phyloP scores from a whole-genome alignment of 2,329 filamentous ascomycete species.

The Colletotrichum godetiae region DNA sequence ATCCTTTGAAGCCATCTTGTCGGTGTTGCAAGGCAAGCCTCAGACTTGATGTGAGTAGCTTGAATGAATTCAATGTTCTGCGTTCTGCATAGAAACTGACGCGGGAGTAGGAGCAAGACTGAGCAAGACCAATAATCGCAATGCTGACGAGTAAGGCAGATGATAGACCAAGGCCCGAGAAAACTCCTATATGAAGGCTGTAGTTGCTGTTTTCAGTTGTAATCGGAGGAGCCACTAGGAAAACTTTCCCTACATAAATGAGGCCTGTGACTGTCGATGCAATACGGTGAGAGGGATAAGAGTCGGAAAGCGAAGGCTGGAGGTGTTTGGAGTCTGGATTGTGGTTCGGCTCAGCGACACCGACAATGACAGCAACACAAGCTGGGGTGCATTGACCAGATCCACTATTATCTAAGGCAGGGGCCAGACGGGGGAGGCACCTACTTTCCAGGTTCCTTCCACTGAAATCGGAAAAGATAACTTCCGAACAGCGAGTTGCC shows the following conservation, averaged over 20 bases:
- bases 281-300: neutral
- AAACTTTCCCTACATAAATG: neutral
- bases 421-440: neutral
- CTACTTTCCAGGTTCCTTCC: neutral
- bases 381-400: neutral
- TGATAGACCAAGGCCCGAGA: neutral
- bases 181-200: neutral
- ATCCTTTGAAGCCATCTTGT: conserved; percentile 61
- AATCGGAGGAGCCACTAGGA: neutral
- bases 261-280: neutral
- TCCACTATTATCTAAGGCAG: neutral
- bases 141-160: neutral
- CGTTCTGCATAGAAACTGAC: neutral
- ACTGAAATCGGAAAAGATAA: neutral
- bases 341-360: neutral
- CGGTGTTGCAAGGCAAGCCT: neutral
- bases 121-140: neutral
- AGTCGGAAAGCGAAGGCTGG: neutral
- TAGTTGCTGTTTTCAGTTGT: neutral
- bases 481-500: neutral
- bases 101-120: neutral
- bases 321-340: neutral
- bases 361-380: too few species aligned
- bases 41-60: too few species aligned
- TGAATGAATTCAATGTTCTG: neutral